phyloP scores from a whole-genome alignment of 1,284 basidiomycete species.

The Bjerkandera adusta region DNA sequence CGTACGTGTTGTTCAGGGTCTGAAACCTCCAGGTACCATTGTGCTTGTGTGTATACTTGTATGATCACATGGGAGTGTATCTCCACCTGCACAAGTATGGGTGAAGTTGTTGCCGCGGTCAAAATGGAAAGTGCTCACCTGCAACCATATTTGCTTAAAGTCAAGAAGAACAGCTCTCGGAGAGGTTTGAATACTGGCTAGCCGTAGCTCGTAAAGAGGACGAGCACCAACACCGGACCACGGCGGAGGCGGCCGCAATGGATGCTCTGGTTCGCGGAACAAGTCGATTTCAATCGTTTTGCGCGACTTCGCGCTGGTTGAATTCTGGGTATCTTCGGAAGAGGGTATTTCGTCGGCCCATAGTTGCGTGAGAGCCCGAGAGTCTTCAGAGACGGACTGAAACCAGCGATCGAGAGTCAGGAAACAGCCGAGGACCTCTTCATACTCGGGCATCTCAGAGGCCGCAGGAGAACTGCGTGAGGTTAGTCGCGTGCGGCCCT shows the following conservation, averaged over 20 bases:
- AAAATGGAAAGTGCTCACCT: no score
- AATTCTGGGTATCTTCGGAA: neutral
- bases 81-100: neutral
- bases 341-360: neutral
- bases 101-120: no score
- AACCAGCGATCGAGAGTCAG: slow-evolving; percentile 1
- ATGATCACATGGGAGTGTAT: neutral
- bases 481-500: no score
- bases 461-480: no score
- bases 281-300: no score
- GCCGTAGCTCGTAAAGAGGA: neutral
- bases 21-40: neutral
- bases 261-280: no score
- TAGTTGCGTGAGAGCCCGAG: neutral
- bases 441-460: slow-evolving; percentile 6
- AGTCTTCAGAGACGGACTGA: no score
- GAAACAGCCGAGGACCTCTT: slow-evolving; percentile 2
- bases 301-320: neutral
- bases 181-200: no score
- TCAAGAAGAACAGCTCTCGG: no score
- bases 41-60: neutral
- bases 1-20: neutral
- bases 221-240: neutral
- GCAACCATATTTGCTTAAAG: no score
- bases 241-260: no score